Evolutionary conservation across 108 stramenopile genomes (phyloP), one percentile per base, ranked within the genome.

Genomic region (Bacterosira constricta): DNA sequence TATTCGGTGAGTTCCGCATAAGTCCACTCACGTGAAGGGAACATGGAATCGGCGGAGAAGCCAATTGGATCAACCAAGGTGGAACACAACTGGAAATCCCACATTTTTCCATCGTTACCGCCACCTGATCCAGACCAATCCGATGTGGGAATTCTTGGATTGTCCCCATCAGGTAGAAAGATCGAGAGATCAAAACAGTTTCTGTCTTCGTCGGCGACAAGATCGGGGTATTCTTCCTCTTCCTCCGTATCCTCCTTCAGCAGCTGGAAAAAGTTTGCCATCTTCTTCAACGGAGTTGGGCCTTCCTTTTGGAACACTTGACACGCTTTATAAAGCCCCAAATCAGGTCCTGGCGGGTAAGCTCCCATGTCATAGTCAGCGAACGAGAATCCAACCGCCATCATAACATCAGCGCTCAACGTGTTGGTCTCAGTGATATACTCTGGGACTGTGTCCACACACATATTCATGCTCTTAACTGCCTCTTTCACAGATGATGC

Each of bases 51-150:
- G 17, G 69, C 7, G 0, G 78, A 74, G 59, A 92, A 85, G 13
- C 88, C 90, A 49, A 91, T 90, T 13, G 75, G 73, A 65, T 87
- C 88, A 3, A 91, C 81, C 26, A 87, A 44, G 20, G 63, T 51
- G 1, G 88, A 83, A 63, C 91, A 92, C 21, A 85, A 74, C 59
- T 90, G 93, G 44, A 89, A 90, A 56, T 94, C 93, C 90, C 90
- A 94, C 44, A 85, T 86, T 27, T 86, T 59, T 4, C 85, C 90
- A 25, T 70, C 69, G 35, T 63, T 64, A 6, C 88, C 88, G 20
- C 73, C 80, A 0, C 93, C 93, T 6, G 78, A 85, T 9, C 90
- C 93, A 39, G 76, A 79, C 77, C 85, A 85, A 74, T 94, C 90
- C 9, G 83, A 77, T 8, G 82, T 81, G 12, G 76, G 65, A 46